Evolutionary conservation across 495 filamentous ascomycete species (phyloP).

Genomic region (Penicillium parvum): DNA sequence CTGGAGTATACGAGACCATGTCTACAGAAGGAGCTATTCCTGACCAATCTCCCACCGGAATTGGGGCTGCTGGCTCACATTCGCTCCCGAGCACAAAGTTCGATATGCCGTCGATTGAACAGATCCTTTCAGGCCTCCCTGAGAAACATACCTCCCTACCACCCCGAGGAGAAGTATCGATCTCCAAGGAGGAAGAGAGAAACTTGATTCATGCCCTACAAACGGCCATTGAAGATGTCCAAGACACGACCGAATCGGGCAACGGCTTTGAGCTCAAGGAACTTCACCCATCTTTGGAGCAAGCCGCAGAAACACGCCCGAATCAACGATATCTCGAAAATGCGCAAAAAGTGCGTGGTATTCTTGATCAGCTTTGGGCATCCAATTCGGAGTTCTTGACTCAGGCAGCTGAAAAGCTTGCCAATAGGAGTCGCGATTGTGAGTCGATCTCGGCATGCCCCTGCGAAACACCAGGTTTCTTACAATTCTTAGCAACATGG

Average conservation of each 20-base stretch:
- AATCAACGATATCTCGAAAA: conserved; percentile 17
- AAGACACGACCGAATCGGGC: conserved; percentile 10
- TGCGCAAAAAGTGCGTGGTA: conserved; percentile 22
- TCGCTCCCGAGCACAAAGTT: conserved; percentile 7
- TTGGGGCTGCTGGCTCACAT: conserved; percentile 6
- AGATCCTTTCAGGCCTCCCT: conserved; percentile 24
- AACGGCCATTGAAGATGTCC: conserved; percentile 20
- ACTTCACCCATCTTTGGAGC: conserved; percentile 25
- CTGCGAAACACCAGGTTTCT: neutral
- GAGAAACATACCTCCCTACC: conserved; percentile 16
- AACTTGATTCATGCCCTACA: conserved; percentile 28
- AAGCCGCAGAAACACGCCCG: conserved; percentile 18
- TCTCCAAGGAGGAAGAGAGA: conserved; percentile 20
- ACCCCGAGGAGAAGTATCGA: conserved; percentile 6
- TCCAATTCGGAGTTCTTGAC: conserved; percentile 41
- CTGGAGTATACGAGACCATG: conserved; percentile 10
- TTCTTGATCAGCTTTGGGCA: conserved; percentile 34
- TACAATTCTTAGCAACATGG: conserved; percentile 49
- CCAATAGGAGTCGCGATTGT: conserved; percentile 66
- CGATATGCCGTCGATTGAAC: conserved; percentile 23
- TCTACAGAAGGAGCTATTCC: conserved; percentile 16
- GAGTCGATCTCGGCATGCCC: conserved; percentile 25
- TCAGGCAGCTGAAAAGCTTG: conserved; percentile 54
- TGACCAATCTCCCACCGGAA: conserved; percentile 1
- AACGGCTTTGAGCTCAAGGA: conserved; percentile 21